Conservation (phyloP, 768 basidiomycete species). For the Leccinum subgranulosum region DNA sequence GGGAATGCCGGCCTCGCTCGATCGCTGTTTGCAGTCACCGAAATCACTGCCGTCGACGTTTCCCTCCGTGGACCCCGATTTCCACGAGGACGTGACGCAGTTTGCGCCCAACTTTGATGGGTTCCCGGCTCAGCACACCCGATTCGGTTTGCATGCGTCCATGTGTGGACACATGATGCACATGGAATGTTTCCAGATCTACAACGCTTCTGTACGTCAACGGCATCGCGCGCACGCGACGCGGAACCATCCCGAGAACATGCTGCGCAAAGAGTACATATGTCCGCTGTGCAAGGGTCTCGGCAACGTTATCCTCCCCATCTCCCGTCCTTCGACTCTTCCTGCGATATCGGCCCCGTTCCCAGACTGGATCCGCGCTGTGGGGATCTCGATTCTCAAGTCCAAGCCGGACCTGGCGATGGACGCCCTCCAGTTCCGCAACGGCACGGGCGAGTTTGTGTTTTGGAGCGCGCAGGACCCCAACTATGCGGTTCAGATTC, state of each 20-base stretch:
- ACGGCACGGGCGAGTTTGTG: constrained; percentile 83
- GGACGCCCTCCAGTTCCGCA: constrained; percentile 71
- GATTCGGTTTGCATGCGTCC: constrained; percentile 83
- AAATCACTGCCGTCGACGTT: constrained; percentile 35
- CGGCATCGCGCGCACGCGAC: constrained; percentile 87
- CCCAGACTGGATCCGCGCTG: constrained; percentile 85
- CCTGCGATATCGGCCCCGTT: constrained; percentile 57
- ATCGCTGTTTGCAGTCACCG: constrained; percentile 38
- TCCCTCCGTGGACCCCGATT: constrained; percentile 20
- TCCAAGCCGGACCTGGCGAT: constrained; percentile 71
- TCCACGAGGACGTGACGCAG: constrained; percentile 28
- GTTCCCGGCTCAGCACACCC: constrained; percentile 65
- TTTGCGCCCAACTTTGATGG: constrained; percentile 70
- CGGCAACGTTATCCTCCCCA: constrained; percentile 91
- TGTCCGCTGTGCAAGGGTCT: constrained; percentile 97
- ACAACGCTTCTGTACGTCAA: constrained; percentile 80
- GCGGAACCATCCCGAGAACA: constrained; percentile 91
- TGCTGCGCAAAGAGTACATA: constrained; percentile 86
- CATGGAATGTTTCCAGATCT: constrained; percentile 88
- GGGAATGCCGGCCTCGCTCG: constrained; percentile 59
- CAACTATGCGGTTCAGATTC: constrained; percentile 56
- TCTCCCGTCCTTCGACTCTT: constrained; percentile 49
- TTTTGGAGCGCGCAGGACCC: constrained; percentile 86
- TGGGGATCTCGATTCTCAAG: constrained; percentile 86
- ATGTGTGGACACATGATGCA: constrained; percentile 99